Evolutionary conservation across 805 yeast species (phyloP).

Genomic region (Yamadazyma takamatsuzukensis): DNA sequence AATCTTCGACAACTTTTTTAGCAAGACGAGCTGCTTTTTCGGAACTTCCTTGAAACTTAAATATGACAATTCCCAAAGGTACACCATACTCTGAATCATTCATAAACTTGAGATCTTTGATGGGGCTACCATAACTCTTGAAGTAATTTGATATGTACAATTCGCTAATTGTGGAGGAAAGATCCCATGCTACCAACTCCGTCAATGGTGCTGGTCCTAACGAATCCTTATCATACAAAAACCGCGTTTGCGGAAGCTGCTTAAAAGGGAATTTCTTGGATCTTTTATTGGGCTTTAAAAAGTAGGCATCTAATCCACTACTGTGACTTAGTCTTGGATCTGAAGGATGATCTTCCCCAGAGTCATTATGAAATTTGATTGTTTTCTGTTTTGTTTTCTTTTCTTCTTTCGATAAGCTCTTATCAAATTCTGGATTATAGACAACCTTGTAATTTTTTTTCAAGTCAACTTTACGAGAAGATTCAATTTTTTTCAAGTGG

Average conservation of each 20-base stretch:
- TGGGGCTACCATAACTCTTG: constrained; percentile 55
- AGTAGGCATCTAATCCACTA: constrained; percentile 20
- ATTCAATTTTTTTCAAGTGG: constrained; percentile 8
- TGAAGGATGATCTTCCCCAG: constrained; percentile 10
- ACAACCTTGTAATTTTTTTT: constrained; percentile 39
- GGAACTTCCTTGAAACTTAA: constrained; percentile 55
- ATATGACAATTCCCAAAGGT: constrained; percentile 68
- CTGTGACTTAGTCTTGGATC: constrained; percentile 41
- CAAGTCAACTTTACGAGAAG: constrained; percentile 11
- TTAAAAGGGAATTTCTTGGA: constrained; percentile 41
- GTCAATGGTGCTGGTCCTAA: constrained; percentile 71
- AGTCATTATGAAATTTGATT: constrained; percentile 34
- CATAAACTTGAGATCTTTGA: constrained; percentile 54
- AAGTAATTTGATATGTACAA: constrained; percentile 48
- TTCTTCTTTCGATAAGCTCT: constrained; percentile 28
- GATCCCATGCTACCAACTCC: constrained; percentile 67
- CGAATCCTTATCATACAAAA: constrained; percentile 63
- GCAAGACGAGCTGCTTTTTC: constrained; percentile 43
- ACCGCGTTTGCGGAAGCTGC: constrained; percentile 40
- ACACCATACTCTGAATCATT: constrained; percentile 74
- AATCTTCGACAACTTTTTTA: constrained; percentile 23
- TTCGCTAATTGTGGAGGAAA: constrained; percentile 53
- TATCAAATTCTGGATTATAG: constrained; percentile 48
- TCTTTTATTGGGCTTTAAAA: constrained; percentile 35
- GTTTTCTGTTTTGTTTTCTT: constrained; percentile 33